Evolutionary conservation across 345 rosid genomes (phyloP), one percentile per base, ranked within the genome.

Genomic region (Schrenkiella parvula): DNA sequence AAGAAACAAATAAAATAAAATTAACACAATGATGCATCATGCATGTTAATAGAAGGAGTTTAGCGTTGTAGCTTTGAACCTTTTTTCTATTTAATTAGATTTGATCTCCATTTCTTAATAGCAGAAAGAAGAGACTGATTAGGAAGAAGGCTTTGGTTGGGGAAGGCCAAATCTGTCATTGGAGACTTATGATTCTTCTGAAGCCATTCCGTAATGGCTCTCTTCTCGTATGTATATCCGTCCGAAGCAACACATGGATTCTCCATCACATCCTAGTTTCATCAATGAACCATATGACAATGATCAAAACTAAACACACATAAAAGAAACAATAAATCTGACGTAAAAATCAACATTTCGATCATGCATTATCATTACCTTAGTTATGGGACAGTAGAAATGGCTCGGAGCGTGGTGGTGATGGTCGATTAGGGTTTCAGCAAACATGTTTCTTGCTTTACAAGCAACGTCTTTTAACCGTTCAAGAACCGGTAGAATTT

Each of bases 231-330:
- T 2, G 88, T 87, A 76, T 87, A 90, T 17, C 98, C 98, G 68
- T 93, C 97, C 10, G 93, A 79, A 31, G 98, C 97, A 44, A 93
- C 98, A 78, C 86, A 86, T 17, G 98, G 98, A 17, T 84, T 88
- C n/a, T 83, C 72, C 97, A 90, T 93, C 4, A 90, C 79, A 17
- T 83, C 95, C 98, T 92, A 86, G 35, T 32, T 32, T 43, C 48
- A 75, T 19, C 23, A 65, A 59, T 37, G 10, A 64, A 8, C 21
- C 31, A 56, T 59, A 41, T 26, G 13, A 38, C 38, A 48, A 51
- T 17, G 51, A n/a, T 56, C 26, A 53, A 70, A 53, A 17, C 0
- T 9, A 51, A 68, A 15, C 50, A 41, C 29, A 34, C 5, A 6
- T 10, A 1, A 13, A 21, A 48, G 12, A 22, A 26, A 51, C 4